These are phyloP conservation scores for Tuber borchii DNA, from an alignment of 495 filamentous ascomycete genomes.

Conservation along the genomic window DNA sequence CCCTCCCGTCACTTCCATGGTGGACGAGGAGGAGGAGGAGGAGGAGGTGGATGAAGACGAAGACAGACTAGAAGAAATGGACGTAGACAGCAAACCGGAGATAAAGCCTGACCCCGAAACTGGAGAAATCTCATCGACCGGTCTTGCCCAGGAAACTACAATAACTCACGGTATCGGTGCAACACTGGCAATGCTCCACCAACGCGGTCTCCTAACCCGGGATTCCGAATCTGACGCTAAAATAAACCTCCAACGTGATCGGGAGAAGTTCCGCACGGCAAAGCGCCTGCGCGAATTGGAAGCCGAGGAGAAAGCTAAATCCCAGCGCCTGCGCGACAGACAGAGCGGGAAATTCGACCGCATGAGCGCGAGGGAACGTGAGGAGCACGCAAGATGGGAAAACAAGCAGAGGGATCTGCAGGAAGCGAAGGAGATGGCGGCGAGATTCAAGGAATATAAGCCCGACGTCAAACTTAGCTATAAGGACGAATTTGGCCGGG, in stretches of 20 bases:
- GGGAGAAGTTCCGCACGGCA: conserved; percentile 72
- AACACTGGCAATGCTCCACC: conserved; percentile 70
- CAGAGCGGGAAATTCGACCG: conserved; percentile 70
- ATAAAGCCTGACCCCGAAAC: conserved; percentile 38
- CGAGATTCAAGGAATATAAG: conserved; percentile 81
- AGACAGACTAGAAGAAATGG: conserved; percentile 47
- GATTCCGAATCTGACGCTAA: conserved; percentile 55
- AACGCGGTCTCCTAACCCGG: conserved; percentile 68
- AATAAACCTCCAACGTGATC: conserved; percentile 65
- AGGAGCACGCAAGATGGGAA: conserved; percentile 77
- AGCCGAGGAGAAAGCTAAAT: conserved; percentile 68
- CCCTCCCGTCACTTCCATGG: conserved; percentile 32
- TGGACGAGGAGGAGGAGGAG: conserved; percentile 44
- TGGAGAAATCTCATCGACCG: conserved; percentile 59
- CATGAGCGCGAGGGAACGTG: conserved; percentile 83
- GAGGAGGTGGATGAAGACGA: conserved; percentile 40
- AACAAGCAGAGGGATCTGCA: conserved; percentile 80
- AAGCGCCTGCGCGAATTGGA: conserved; percentile 66
- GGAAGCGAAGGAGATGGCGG: conserved; percentile 69
- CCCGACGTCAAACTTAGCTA: conserved; percentile 86
- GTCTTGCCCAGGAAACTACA: conserved; percentile 76
- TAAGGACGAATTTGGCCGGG: conserved; percentile 75
- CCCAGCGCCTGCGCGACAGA: conserved; percentile 81
- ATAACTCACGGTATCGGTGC: conserved; percentile 72
- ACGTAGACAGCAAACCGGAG: conserved; percentile 55